A percentile compares a stretch with the other conserved stretches of the same genome.
phyloP scores from a whole-genome alignment of 441 rosid species.

The Biscutella auriculata region DNA sequence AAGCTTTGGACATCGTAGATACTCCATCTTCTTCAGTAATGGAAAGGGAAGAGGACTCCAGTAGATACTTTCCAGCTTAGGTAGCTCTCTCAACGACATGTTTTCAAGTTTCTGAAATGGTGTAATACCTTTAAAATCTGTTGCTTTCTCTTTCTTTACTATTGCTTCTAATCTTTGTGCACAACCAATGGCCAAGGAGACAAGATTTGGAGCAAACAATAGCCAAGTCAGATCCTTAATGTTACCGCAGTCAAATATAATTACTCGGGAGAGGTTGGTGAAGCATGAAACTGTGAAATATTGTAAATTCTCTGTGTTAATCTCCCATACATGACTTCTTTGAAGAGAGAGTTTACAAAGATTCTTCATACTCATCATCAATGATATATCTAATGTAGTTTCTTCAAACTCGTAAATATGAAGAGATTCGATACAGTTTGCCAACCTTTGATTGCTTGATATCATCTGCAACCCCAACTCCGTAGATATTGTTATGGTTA shows the following conservation, averaged over 20 bases:
- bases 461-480: background rate
- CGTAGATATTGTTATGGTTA: background rate
- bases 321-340: background rate
- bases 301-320: background rate
- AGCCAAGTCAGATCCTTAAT: slow-evolving; percentile 22
- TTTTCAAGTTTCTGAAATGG: slow-evolving; percentile 19
- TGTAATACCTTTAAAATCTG: background rate
- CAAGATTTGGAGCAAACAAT: slow-evolving; percentile 13
- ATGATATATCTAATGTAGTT: background rate
- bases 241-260: accelerated
- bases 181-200: background rate
- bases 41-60: background rate
- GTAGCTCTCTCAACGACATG: accelerated
- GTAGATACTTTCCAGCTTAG: slow-evolving; percentile 1
- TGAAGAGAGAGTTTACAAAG: accelerated
- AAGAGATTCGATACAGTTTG: background rate
- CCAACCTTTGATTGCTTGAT: background rate
- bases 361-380: background rate
- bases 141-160: background rate
- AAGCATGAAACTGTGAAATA: background rate
- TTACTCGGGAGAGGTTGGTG: background rate
- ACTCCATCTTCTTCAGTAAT: accelerated
- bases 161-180: background rate
- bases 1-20: background rate
- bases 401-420: accelerated